These are phyloP conservation scores for Gigaspora rosea DNA, from an alignment of 192 early-diverging fungal genomes.

Conservation along the genomic window DNA sequence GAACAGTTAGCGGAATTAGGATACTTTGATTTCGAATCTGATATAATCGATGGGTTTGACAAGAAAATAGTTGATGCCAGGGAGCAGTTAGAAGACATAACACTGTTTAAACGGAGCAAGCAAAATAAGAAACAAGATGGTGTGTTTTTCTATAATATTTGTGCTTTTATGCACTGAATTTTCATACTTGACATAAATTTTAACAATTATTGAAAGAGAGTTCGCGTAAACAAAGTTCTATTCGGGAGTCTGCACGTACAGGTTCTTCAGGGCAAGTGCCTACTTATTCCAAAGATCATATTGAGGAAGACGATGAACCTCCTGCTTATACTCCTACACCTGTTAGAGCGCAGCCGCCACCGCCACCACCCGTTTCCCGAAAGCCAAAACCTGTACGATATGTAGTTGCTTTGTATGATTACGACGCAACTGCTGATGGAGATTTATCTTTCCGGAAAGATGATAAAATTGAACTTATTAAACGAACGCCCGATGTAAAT, in stretches of 20 bases:
- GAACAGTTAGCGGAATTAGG: slow-evolving; percentile 50
- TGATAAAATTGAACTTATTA: slow-evolving; percentile 69
- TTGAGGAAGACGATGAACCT: slow-evolving; percentile 2
- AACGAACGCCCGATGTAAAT: slow-evolving; percentile 57
- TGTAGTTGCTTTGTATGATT: slow-evolving; percentile 78
- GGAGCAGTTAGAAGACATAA: slow-evolving; percentile 35
- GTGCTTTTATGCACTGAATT: no score
- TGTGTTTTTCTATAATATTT: not conserved
- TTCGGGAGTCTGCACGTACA: not conserved
- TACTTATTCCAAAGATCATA: not conserved
- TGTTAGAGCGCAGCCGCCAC: not conserved
- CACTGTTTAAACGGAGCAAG: not conserved
- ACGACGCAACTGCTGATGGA: slow-evolving; percentile 68
- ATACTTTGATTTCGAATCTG: slow-evolving; percentile 57
- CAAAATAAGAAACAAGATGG: not conserved
- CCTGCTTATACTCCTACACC: slow-evolving; percentile 18
- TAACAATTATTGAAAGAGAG: no score
- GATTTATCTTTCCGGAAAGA: slow-evolving; percentile 73
- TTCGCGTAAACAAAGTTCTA: not conserved
- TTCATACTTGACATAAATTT: no score
- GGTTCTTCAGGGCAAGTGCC: no score
- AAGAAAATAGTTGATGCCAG: slow-evolving; percentile 39
- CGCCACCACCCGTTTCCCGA: slow-evolving; percentile 42
- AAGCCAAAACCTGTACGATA: slow-evolving; percentile 39
- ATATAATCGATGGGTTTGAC: slow-evolving; percentile 45